Evolutionary conservation across 2,329 filamentous ascomycete genomes (phyloP).

Genomic region (Colletotrichum liriopes): DNA sequence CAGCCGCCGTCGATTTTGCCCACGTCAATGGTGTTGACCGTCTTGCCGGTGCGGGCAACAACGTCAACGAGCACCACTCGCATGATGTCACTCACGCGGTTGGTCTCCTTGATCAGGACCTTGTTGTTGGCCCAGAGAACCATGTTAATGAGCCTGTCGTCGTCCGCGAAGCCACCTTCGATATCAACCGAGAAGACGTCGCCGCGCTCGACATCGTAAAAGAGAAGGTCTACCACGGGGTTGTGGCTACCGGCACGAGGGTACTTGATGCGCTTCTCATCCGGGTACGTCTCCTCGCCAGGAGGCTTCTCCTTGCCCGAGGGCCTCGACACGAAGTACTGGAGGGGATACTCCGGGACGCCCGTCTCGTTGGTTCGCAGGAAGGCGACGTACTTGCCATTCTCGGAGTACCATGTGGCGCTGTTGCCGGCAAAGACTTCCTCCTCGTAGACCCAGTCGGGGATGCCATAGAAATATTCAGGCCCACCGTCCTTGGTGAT

Average conservation of each 20-base stretch:
- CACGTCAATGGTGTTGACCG: constrained; percentile 85
- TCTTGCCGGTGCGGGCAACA: constrained; percentile 78
- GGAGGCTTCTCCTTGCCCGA: constrained; percentile 78
- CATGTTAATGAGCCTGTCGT: constrained; percentile 92
- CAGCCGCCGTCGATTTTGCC: constrained; percentile 92
- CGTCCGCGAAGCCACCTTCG: constrained; percentile 82
- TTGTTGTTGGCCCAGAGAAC: constrained; percentile 91
- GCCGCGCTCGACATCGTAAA: constrained; percentile 86
- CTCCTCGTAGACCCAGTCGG: constrained; percentile 93
- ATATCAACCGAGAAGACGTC: constrained; percentile 87
- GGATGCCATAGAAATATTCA: constrained; percentile 94
- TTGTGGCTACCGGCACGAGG: constrained; percentile 96
- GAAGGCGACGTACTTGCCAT: constrained; percentile 87
- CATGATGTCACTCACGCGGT: constrained; percentile 93
- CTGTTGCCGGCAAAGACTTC: constrained; percentile 84
- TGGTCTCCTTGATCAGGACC: constrained; percentile 91
- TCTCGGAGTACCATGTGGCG: constrained; percentile 89
- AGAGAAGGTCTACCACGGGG: constrained; percentile 87
- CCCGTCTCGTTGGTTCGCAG: constrained; percentile 89
- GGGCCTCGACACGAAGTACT: constrained; percentile 92
- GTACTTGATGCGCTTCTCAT: constrained; percentile 94
- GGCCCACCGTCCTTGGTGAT: constrained; percentile 90
- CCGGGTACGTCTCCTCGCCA: constrained; percentile 91
- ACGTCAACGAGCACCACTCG: constrained; percentile 91
- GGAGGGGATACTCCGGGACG: constrained; percentile 92